Conservation (phyloP, 2,329 filamentous ascomycete species). For the Colletotrichum agaves region DNA sequence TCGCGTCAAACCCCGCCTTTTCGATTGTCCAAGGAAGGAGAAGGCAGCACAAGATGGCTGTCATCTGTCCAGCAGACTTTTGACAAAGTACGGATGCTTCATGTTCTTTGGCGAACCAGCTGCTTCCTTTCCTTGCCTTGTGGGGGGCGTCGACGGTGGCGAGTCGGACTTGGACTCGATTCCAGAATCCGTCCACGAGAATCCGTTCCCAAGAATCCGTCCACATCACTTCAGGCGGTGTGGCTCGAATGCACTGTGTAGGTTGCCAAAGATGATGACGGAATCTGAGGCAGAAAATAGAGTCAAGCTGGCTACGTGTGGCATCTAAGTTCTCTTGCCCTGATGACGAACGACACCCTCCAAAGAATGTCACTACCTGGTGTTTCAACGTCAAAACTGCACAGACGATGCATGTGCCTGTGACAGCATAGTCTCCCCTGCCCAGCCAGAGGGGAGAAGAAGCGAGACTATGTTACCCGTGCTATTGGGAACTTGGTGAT, state of each 20-base stretch:
- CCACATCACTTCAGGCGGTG: neutral
- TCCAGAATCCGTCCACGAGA: neutral
- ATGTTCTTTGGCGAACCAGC: slow-evolving; percentile 5
- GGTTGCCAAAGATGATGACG: neutral
- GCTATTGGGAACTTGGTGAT: neutral
- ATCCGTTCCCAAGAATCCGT: neutral
- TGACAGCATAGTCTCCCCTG: neutral
- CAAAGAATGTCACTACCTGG: neutral
- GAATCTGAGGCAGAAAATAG: neutral
- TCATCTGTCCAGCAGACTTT: slow-evolving; percentile 18
- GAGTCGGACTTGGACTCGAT: neutral
- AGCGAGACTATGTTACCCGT: neutral
- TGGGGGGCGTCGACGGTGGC: neutral
- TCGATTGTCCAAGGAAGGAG: no score
- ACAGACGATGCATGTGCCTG: neutral
- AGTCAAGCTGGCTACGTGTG: neutral
- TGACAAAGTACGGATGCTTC: slow-evolving; percentile 20
- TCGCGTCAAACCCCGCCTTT: no score
- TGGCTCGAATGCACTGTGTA: neutral
- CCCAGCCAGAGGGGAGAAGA: neutral
- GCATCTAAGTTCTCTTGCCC: neutral
- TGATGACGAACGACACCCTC: slow-evolving; percentile 5
- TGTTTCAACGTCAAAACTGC: neutral
- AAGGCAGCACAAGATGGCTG: slow-evolving; percentile 4
- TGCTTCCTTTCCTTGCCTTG: slow-evolving; percentile 1